These are phyloP conservation scores for Ustilago tritici DNA, from an alignment of 1,284 basidiomycete species.

Conservation along the genomic window DNA sequence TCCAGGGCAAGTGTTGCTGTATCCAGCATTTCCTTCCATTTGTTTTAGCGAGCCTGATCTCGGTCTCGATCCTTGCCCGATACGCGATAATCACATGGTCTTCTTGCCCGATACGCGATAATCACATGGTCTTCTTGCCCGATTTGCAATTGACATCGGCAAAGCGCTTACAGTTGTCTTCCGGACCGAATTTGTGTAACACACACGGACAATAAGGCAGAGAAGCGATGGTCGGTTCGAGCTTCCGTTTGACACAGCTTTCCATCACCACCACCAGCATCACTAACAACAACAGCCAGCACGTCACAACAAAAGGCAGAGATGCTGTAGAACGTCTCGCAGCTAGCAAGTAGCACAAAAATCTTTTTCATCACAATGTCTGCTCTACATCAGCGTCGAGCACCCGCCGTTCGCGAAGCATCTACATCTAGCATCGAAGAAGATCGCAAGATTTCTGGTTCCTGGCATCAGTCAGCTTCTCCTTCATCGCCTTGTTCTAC, in stretches of 20 bases:
- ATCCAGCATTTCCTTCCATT: too few relatives aligned
- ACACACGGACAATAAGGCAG: background rate
- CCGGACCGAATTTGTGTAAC: slow-evolving; percentile 1
- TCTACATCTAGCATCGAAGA: slow-evolving; percentile 48
- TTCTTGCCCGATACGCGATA: too few relatives aligned
- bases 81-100: too few relatives aligned
- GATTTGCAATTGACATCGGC: background rate
- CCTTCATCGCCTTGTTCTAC: slow-evolving; percentile 1
- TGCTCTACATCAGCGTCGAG: slow-evolving; percentile 25
- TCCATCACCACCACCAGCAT: background rate
- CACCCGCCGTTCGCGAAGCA: slow-evolving; percentile 33
- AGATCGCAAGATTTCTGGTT: slow-evolving; percentile 47
- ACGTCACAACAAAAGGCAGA: background rate
- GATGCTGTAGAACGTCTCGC: slow-evolving; percentile 14
- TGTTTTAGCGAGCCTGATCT: too few relatives aligned
- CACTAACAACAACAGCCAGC: background rate
- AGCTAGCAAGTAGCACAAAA: background rate
- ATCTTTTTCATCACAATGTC: slow-evolving; percentile 16
- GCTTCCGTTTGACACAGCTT: background rate
- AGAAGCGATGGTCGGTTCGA: background rate
- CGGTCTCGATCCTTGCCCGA: too few relatives aligned
- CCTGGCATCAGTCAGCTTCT: slow-evolving; percentile 9
- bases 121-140: background rate
- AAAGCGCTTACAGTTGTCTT: slow-evolving; percentile 2
- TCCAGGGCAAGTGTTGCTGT: too few relatives aligned